Base-by-base conservation (phyloP, 1,284 basidiomycete genomes). In the Ustilago hordei region DNA sequence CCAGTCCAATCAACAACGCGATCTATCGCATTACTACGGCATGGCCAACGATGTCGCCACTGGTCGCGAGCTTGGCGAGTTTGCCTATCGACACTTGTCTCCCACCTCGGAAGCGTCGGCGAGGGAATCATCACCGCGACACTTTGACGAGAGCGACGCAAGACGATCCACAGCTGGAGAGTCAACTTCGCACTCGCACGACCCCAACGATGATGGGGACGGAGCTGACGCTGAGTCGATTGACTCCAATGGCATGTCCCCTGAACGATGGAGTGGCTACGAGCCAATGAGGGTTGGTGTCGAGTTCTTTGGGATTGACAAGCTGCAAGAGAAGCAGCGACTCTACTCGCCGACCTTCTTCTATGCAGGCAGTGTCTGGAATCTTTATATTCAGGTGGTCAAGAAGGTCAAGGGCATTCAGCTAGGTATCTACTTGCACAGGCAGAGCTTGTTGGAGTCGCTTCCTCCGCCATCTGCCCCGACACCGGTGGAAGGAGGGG, bases 281-380 rank as follows among this genome's bases (percentile, higher is more conserved):
- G 82, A 85, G 61, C 79, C 72, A 13, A 75, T 79, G 79, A 84
- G 88, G 43, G 87, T 96, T 83, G 91, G 91, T 6, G 93, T 94
- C 55, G 95, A 97, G 86, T 96, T 96, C 85, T 96, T 93, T 91
- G 92, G 93, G 78, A 89, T 95, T 32, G 92, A 93, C 78, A 88
- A 89, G 55, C 89, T 97, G 53, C 68, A 64, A 12, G 94, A 96
- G 68, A 95, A 95, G 87, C 91, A 91, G 64, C 89, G 94, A 31
- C 81, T 87, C 35, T 89, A 89, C 72, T 88, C 87, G 3, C 79
- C 83, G 12, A 89, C 88, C 6, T 88, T 88, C 67, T 88, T 88
- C 68, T 88, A 89, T 70, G 75, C 88, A 4, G 81, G 91, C 60
- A 93, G 92, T 4, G 88, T 94, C 41, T 93, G 92, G 43, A 94